Evolutionary conservation across 352 stramenopile species (phyloP).

Genomic region (Thalassiosira hispida): DNA sequence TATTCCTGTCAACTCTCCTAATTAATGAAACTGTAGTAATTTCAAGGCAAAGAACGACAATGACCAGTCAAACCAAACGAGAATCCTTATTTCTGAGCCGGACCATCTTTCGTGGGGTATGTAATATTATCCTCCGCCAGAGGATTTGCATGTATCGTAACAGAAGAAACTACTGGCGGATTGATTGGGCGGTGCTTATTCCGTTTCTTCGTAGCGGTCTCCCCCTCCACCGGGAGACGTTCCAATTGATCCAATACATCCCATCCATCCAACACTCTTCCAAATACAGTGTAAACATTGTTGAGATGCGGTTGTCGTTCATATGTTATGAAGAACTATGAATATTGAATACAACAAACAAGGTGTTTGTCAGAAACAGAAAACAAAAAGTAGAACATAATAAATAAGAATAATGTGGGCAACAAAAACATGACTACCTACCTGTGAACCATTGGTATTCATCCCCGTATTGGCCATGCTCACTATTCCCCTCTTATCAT

Average conservation of each 20-base stretch:
- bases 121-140: slow-evolving; percentile 80
- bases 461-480: slow-evolving; percentile 96
- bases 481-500: slow-evolving; percentile 91
- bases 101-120: slow-evolving; percentile 76
- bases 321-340: slow-evolving; percentile 99
- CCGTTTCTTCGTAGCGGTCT: slow-evolving; percentile 64
- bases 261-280: slow-evolving; percentile 94
- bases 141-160: slow-evolving; percentile 85
- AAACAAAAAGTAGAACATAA: slow-evolving; percentile 16
- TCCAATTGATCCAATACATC: slow-evolving; percentile 97
- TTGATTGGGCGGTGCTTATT: slow-evolving; percentile 70
- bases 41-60: too few relatives aligned
- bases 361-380: slow-evolving; percentile 2
- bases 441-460: slow-evolving; percentile 88
- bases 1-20: too few relatives aligned
- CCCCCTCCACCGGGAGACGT: slow-evolving; percentile 88
- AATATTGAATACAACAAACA: slow-evolving; percentile 6
- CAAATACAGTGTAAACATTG: slow-evolving; percentile 98
- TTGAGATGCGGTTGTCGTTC: slow-evolving; percentile 96
- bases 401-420: neutral
- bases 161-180: slow-evolving; percentile 70
- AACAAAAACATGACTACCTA: slow-evolving; percentile 60
- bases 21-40: too few relatives aligned
- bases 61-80: too few relatives aligned
- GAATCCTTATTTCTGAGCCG: slow-evolving; percentile 61